A percentile compares a stretch with the other conserved stretches of the same genome.
These are phyloP conservation scores for Termitomyces sp. DNA, from an alignment of 768 basidiomycete species.

Conservation along the genomic window DNA sequence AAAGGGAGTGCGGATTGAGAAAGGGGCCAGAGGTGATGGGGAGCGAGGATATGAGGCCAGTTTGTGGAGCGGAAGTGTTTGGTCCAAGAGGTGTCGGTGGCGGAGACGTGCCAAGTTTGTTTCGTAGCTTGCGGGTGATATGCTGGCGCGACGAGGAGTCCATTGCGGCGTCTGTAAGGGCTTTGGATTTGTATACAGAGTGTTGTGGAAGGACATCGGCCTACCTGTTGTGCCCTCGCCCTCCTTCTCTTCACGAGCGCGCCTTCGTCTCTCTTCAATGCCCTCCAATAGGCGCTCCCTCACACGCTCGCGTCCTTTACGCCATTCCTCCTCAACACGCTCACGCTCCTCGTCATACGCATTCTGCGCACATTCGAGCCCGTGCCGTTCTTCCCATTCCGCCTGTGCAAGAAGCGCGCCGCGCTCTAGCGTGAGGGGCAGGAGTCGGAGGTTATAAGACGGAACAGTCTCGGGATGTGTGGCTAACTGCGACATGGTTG, in stretches of 20 bases:
- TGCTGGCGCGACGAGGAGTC: slow-evolving; percentile 76
- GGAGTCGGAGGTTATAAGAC: slow-evolving; percentile 64
- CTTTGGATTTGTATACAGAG: slow-evolving; percentile 1
- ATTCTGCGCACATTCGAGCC: slow-evolving; percentile 58
- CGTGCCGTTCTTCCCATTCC: slow-evolving; percentile 60
- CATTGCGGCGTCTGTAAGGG: slow-evolving; percentile 55
- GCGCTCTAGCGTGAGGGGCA: slow-evolving; percentile 71
- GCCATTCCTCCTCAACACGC: slow-evolving; percentile 80
- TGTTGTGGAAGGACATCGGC: slow-evolving; percentile 23
- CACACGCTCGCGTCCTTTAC: slow-evolving; percentile 65
- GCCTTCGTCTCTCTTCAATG: slow-evolving; percentile 72
- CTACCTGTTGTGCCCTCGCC: slow-evolving; percentile 77
- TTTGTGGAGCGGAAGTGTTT: slow-evolving; percentile 27
- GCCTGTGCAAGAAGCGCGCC: slow-evolving; percentile 66
- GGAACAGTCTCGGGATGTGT: slow-evolving; percentile 62
- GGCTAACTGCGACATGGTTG: slow-evolving; percentile 53
- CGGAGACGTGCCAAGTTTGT: slow-evolving; percentile 73
- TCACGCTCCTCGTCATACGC: slow-evolving; percentile 77
- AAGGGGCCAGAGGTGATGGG: slow-evolving; percentile 66
- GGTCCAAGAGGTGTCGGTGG: slow-evolving; percentile 64
- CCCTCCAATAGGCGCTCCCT: slow-evolving; percentile 77
- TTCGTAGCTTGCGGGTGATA: slow-evolving; percentile 79
- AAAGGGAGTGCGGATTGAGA: slow-evolving; percentile 78
- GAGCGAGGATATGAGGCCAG: slow-evolving; percentile 32
- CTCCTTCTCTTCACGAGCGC: slow-evolving; percentile 85